phyloP scores from a whole-genome alignment of 1,139 yeast species.

The Diutina sp. region DNA sequence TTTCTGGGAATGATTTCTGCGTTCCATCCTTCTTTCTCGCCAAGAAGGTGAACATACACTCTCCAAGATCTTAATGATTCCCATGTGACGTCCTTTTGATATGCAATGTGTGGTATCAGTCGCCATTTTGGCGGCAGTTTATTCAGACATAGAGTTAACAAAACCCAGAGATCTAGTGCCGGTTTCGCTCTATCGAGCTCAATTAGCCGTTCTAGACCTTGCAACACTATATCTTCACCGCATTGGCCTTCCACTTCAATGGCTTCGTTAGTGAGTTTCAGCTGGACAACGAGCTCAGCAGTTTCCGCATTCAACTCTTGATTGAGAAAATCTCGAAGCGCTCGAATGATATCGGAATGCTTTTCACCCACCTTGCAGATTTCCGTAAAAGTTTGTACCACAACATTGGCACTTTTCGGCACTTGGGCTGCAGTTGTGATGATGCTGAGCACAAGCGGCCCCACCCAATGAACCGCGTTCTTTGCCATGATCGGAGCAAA shows the following conservation, averaged over 20 bases:
- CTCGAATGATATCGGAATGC: background rate
- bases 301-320: background rate
- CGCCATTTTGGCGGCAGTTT: background rate
- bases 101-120: background rate
- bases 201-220: background rate
- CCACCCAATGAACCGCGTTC: slow-evolving; percentile 1
- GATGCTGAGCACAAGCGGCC: background rate
- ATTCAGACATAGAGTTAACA: background rate
- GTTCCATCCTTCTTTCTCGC: background rate
- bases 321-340: background rate
- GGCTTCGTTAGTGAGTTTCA: background rate
- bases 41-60: background rate
- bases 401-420: background rate
- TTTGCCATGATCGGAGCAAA: background rate
- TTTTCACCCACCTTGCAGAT: background rate
- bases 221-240: background rate
- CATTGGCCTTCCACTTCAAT: background rate
- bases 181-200: background rate
- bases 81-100: background rate
- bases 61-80: background rate
- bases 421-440: background rate
- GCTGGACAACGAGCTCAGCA: background rate
- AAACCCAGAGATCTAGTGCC: background rate
- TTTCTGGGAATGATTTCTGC: background rate
- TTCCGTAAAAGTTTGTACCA: background rate